Base-by-base conservation (phyloP, 2,329 filamentous ascomycete species). In the Cytospora leucostoma region DNA sequence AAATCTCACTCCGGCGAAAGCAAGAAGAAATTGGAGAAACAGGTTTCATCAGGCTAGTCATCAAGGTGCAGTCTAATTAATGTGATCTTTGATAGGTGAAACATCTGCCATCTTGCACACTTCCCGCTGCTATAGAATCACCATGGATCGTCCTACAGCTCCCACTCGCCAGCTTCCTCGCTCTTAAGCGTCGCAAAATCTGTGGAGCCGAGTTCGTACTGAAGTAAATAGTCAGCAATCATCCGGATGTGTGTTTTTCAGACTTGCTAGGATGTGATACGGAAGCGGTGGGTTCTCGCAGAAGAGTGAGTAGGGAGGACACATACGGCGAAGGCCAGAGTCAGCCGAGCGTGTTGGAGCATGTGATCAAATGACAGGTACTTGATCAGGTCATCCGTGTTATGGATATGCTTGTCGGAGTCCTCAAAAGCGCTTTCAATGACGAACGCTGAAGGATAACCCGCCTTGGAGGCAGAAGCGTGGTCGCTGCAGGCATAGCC, bases 291-390 rank as follows among this genome's bases (percentile, higher is more conserved):
- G 11, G n/a, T 21, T 17, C 44, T 17, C 44, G 17, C 6, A 19
- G 44, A 10, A 12, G 3, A 47, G 44, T 7, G 8, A 4, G 17
- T 21, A 47, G 40, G 40, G 4, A 37, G 13, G 8, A 7, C 1
- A 66, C 64, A 38, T 64, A 66, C 64, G 19, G 88, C 91, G 69
- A 96, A 83, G 6, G 89, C 91, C 37, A 96, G 80, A 1, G 92
- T 95, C 82, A 97, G 84, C 74, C 87, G 89, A 27, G 91, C 92
- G 76, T 97, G 93, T 78, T 97, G 88, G 38, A 95, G 82, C 92
- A 97, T 96, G 75, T 97, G 93, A 73, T 93, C 87, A 73, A 96
- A 96, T 69, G 87, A 89, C 44, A 92, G 77, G 67, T 86, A 88
- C 71, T 91, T 85, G 67, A 92, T 87, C 70, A 81, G 81, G 73